Percentiles rank a stretch among this genome's conserved stretches.
Evolutionary conservation across 2,329 filamentous ascomycete genomes (phyloP).

Genomic region (Exophiala calicioides): DNA sequence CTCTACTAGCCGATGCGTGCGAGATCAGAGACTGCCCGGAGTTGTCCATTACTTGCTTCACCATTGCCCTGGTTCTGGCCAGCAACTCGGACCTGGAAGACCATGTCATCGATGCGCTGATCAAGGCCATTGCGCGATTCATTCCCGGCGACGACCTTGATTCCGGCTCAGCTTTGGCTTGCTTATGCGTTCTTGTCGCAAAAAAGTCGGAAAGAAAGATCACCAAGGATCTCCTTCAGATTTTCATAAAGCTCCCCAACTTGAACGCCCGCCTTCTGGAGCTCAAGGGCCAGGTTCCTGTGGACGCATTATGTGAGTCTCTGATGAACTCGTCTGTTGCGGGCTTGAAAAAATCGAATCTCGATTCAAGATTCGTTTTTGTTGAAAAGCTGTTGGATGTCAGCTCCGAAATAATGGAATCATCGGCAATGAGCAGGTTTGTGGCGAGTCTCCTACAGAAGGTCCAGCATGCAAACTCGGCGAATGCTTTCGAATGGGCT

Average conservation of each 20-base stretch:
- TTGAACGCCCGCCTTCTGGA: slow-evolving; percentile 38
- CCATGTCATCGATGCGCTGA: slow-evolving; percentile 76
- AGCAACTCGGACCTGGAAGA: slow-evolving; percentile 80
- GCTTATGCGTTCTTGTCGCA: slow-evolving; percentile 78
- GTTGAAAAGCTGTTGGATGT: slow-evolving; percentile 20
- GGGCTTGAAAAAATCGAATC: slow-evolving; percentile 32
- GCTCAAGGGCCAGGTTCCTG: slow-evolving; percentile 30
- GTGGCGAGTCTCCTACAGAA: slow-evolving; percentile 21
- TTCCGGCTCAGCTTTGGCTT: slow-evolving; percentile 70
- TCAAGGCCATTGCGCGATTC: slow-evolving; percentile 80
- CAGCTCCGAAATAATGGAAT: slow-evolving; percentile 22
- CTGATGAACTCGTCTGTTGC: slow-evolving; percentile 17
- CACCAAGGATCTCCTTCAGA: slow-evolving; percentile 67
- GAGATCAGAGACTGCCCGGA: slow-evolving; percentile 74
- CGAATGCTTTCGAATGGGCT: slow-evolving; percentile 34
- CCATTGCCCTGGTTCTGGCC: slow-evolving; percentile 83
- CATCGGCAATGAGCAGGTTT: slow-evolving; percentile 2
- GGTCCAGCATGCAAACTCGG: slow-evolving; percentile 6
- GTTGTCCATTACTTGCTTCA: slow-evolving; percentile 83
- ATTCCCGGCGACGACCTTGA: slow-evolving; percentile 71
- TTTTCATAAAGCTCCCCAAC: slow-evolving; percentile 40
- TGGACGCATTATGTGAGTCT: slow-evolving; percentile 13
- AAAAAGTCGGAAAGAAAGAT: slow-evolving; percentile 71
- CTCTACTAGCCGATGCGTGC: slow-evolving; percentile 74
- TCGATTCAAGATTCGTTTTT: slow-evolving; percentile 29